These are phyloP conservation scores for Rhypophila decipiens DNA, from an alignment of 495 filamentous ascomycete genomes.

Conservation along the genomic window DNA sequence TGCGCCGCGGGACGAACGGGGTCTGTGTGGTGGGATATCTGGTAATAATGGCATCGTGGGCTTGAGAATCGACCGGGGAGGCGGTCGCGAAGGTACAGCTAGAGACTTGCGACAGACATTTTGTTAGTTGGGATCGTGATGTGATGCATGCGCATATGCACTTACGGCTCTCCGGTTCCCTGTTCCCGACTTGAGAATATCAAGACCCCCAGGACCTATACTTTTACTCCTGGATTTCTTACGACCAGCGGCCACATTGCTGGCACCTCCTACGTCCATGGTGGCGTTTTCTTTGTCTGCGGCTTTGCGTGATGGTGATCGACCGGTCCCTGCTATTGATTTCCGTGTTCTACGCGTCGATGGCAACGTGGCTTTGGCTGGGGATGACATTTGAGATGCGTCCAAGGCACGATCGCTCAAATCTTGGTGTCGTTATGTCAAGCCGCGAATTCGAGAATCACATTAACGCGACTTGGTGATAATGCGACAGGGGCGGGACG, in stretches of 20 bases:
- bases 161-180: slow-evolving; percentile 78
- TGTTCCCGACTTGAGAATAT: slow-evolving; percentile 66
- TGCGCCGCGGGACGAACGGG: slow-evolving; percentile 25
- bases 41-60: slow-evolving; percentile 66
- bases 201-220: slow-evolving; percentile 84
- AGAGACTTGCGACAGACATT: slow-evolving; percentile 48
- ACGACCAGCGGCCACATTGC: slow-evolving; percentile 33
- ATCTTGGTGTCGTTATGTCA: background rate
- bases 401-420: slow-evolving; percentile 1
- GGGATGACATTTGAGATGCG: slow-evolving; percentile 35
- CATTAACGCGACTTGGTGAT: no score
- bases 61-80: slow-evolving; percentile 76
- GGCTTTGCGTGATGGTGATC: slow-evolving; percentile 46
- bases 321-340: slow-evolving; percentile 62
- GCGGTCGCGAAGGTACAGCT: slow-evolving; percentile 34
- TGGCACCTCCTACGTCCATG: slow-evolving; percentile 44
- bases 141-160: no score
- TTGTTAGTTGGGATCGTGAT: no score
- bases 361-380: slow-evolving; percentile 40
- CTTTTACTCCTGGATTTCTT: slow-evolving; percentile 92
- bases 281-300: slow-evolving; percentile 71
- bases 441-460: no score
- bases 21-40: slow-evolving; percentile 48
- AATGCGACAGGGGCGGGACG: no score
- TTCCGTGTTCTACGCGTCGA: slow-evolving; percentile 63